phyloP scores from a whole-genome alignment of 371 early-diverging fungal species.

The Apophysomyces ossiformis region DNA sequence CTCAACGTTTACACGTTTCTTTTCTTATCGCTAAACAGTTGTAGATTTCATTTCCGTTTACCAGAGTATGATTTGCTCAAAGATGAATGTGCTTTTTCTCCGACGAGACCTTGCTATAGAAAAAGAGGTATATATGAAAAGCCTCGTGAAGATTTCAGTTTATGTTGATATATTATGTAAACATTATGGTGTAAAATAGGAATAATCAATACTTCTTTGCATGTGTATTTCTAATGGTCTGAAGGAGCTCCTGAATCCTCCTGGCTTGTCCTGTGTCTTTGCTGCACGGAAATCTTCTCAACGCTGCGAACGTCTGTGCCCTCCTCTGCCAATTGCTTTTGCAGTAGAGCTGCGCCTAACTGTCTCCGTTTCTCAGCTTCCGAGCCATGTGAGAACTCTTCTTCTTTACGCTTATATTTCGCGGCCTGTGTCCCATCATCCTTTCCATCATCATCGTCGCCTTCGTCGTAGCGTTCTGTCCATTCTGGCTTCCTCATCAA shows the following conservation, averaged over 20 bases:
- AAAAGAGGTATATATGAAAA: no score
- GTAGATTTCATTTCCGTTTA: no score
- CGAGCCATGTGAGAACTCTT: background rate
- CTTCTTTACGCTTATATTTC: background rate
- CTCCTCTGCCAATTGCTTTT: constrained; percentile 34
- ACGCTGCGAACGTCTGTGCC: constrained; percentile 35
- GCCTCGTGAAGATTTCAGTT: no score
- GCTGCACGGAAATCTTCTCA: constrained; percentile 15
- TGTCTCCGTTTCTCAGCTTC: constrained; percentile 17
- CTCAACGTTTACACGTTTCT: no score
- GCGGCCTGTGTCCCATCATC: constrained; percentile 4
- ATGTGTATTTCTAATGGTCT: background rate
- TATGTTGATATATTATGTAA: no score
- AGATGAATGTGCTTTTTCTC: no score
- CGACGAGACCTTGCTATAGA: no score
- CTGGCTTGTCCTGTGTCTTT: constrained; percentile 1
- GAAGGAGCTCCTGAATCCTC: background rate
- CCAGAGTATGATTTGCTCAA: no score
- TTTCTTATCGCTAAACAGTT: no score
- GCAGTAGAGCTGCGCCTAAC: constrained; percentile 30
- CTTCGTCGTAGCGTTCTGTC: constrained; percentile 43
- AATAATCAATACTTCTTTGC: background rate
- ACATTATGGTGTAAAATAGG: no score
- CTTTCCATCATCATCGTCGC: constrained; percentile 22
- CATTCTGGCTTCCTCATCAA: constrained; percentile 60